Conservation (phyloP, 805 yeast genomes). For the Kluyveromyces starmeri region DNA sequence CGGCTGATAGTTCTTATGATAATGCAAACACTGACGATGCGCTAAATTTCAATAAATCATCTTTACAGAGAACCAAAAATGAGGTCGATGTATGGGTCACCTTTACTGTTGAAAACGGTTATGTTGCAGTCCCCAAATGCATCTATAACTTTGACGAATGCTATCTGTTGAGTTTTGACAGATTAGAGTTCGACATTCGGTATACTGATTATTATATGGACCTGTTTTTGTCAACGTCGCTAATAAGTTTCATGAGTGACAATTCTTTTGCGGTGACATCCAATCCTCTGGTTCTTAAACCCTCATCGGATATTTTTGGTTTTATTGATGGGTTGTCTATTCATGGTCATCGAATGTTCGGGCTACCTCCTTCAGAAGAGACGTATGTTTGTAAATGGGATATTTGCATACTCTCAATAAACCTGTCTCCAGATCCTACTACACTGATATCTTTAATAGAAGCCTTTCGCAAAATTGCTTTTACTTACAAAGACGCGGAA, state of each 20-base stretch:
- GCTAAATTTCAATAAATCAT: slow-evolving; percentile 8
- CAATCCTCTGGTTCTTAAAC: slow-evolving; percentile 25
- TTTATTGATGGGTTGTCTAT: slow-evolving; percentile 41
- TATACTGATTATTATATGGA: slow-evolving; percentile 93
- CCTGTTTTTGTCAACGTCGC: slow-evolving; percentile 63
- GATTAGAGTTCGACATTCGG: slow-evolving; percentile 69
- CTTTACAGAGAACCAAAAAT: slow-evolving; percentile 43
- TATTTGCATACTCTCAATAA: slow-evolving; percentile 53
- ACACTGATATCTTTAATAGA: slow-evolving; percentile 37
- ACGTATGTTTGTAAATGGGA: slow-evolving; percentile 92
- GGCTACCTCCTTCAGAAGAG: slow-evolving; percentile 80
- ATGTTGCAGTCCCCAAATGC: slow-evolving; percentile 62
- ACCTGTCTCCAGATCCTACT: slow-evolving; percentile 40
- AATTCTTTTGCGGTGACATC: slow-evolving; percentile 8
- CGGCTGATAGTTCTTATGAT: neutral
- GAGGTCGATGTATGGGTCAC: slow-evolving; percentile 73
- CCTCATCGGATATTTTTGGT: slow-evolving; percentile 15
- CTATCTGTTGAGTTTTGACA: slow-evolving; percentile 52
- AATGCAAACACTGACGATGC: neutral
- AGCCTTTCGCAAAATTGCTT: slow-evolving; percentile 41
- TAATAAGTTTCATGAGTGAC: slow-evolving; percentile 34
- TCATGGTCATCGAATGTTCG: slow-evolving; percentile 90
- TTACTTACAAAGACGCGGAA: slow-evolving; percentile 66
- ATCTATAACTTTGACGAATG: slow-evolving; percentile 58
- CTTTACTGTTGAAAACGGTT: slow-evolving; percentile 61